Percentiles rank a stretch among this genome's conserved stretches.
phyloP scores from a whole-genome alignment of 2,329 filamentous ascomycete genomes.

The Trichophyton schoenleinii region DNA sequence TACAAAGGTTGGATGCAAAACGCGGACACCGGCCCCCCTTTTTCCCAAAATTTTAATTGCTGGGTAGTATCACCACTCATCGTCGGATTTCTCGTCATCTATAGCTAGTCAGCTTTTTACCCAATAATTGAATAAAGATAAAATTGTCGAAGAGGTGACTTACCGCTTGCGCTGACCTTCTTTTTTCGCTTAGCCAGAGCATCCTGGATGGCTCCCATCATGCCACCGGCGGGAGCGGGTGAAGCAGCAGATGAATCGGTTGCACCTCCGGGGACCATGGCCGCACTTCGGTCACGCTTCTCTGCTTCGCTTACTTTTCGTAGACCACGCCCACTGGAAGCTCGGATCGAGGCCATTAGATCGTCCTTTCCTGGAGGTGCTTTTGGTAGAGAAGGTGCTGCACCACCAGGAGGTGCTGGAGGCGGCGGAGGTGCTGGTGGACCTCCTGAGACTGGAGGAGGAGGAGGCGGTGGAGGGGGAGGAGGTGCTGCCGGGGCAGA shows the following conservation, averaged over 20 bases:
- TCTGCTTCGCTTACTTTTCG: conserved; percentile 36
- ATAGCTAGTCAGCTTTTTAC: not conserved
- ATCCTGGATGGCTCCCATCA: conserved; percentile 74
- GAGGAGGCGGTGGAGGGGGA: conserved; percentile 22
- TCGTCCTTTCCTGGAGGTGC: conserved; percentile 29
- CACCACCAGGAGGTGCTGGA: conserved; percentile 28
- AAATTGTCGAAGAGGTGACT: conserved; percentile 33
- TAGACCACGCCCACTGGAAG: conserved; percentile 43
- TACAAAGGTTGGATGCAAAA: not conserved
- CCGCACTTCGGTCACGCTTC: conserved; percentile 36
- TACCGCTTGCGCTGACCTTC: conserved; percentile 91
- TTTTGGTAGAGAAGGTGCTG: conserved; percentile 34
- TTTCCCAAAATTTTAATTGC: not conserved
- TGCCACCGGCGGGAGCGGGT: conserved; percentile 46
- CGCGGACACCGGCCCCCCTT: not conserved
- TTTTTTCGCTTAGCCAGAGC: conserved; percentile 73
- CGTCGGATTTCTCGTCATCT: conserved; percentile 38
- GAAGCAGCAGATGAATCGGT: conserved; percentile 46
- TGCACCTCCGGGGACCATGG: conserved; percentile 37
- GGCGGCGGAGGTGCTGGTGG: conserved; percentile 41
- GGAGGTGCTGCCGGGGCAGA: conserved; percentile 11
- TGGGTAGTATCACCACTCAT: conserved; percentile 30
- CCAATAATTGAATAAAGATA: not conserved
- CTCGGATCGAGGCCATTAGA: conserved; percentile 36
- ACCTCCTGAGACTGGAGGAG: conserved; percentile 20